Conservation (phyloP, 192 early-diverging fungal genomes). For the Chytriomyces confervae region DNA sequence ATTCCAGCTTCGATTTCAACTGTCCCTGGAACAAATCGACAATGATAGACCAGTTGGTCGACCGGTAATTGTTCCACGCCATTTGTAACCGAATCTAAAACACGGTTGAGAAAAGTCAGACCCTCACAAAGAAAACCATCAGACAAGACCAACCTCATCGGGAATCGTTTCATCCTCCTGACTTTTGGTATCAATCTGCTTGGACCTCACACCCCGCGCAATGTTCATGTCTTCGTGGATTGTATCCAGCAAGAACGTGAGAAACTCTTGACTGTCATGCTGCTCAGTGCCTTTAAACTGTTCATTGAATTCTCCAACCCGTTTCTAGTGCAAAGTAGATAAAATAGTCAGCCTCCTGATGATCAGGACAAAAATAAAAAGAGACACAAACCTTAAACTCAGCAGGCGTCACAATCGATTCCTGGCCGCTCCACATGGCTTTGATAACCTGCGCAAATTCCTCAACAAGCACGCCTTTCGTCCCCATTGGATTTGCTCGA, state of each 20-base stretch:
- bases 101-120: neutral
- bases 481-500: slow-evolving; percentile 70
- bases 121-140: neutral
- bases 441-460: slow-evolving; percentile 80
- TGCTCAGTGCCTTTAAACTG: slow-evolving; percentile 91
- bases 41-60: slow-evolving; percentile 80
- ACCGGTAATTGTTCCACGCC: slow-evolving; percentile 78
- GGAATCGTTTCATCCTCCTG: slow-evolving; percentile 70
- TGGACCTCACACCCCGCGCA: slow-evolving; percentile 46
- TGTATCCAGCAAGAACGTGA: slow-evolving; percentile 85
- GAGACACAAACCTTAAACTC: slow-evolving; percentile 60
- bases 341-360: slow-evolving; percentile 10
- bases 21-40: slow-evolving; percentile 92
- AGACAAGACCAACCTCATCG: slow-evolving; percentile 45
- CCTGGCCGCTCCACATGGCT: slow-evolving; percentile 82
- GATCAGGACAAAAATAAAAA: neutral
- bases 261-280: slow-evolving; percentile 97
- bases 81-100: slow-evolving; percentile 33
- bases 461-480: slow-evolving; percentile 73
- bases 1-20: slow-evolving; percentile 69
- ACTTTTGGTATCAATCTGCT: slow-evolving; percentile 56
- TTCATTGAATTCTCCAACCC: slow-evolving; percentile 74
- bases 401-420: slow-evolving; percentile 76
- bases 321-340: slow-evolving; percentile 48
- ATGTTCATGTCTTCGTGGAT: slow-evolving; percentile 93